phyloP scores from a whole-genome alignment of 2,329 filamentous ascomycete genomes.

The Paradendryphiella salina region DNA sequence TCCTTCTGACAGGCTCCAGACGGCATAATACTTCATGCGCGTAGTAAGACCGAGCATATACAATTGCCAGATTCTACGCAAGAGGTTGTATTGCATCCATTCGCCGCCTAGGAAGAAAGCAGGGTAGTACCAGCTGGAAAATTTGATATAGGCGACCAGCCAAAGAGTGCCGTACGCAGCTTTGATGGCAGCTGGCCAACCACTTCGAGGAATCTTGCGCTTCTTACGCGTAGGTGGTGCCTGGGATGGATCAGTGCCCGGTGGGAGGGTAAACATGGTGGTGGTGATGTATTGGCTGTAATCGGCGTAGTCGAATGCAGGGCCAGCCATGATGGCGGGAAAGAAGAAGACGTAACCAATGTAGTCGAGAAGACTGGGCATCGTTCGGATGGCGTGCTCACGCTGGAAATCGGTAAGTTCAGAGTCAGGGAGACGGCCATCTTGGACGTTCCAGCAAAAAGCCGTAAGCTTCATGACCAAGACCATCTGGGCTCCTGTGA shows the following conservation, averaged over 20 bases:
- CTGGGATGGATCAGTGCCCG: slow-evolving; percentile 79
- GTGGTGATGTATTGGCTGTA: slow-evolving; percentile 92
- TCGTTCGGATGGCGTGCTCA: slow-evolving; percentile 72
- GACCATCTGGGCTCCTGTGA: slow-evolving; percentile 95
- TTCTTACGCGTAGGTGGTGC: slow-evolving; percentile 84
- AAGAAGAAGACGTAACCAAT: slow-evolving; percentile 93
- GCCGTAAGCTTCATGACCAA: slow-evolving; percentile 95
- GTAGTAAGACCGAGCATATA: slow-evolving; percentile 82
- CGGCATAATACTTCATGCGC: slow-evolving; percentile 93
- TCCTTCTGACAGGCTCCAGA: slow-evolving; percentile 91
- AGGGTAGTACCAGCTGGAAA: slow-evolving; percentile 68
- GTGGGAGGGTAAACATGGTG: slow-evolving; percentile 86
- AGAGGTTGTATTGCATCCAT: slow-evolving; percentile 69
- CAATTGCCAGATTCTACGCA: slow-evolving; percentile 74
- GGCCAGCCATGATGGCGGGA: slow-evolving; percentile 83
- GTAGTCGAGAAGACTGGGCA: slow-evolving; percentile 80
- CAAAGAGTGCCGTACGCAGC: slow-evolving; percentile 72
- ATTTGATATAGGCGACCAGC: slow-evolving; percentile 76
- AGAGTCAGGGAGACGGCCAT: slow-evolving; percentile 77
- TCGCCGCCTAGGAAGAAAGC: slow-evolving; percentile 65
- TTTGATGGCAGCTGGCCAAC: slow-evolving; percentile 80
- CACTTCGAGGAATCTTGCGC: slow-evolving; percentile 89
- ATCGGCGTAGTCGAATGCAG: slow-evolving; percentile 92
- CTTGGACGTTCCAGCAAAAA: slow-evolving; percentile 98
- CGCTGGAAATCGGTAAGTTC: slow-evolving; percentile 87